These are phyloP conservation scores for Hypoxylon subgilvum DNA, from an alignment of 495 filamentous ascomycete species.

Conservation along the genomic window DNA sequence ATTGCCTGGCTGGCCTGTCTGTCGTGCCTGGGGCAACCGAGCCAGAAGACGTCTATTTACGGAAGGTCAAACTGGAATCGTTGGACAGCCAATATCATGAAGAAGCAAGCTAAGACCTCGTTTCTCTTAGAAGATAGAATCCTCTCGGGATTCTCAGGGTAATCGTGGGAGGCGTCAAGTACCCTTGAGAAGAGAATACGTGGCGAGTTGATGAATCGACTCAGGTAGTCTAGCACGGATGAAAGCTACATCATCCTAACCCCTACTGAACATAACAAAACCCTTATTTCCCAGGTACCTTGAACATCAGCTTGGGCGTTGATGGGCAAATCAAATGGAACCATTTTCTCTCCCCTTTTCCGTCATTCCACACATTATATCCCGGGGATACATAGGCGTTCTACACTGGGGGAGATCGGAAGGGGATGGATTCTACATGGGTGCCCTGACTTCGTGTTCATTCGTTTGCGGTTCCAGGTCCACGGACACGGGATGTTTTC, in stretches of 20 bases:
- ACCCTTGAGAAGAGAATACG: slow-evolving; percentile 1
- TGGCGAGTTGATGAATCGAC: slow-evolving; percentile 15
- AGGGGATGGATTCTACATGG: slow-evolving; percentile 4
- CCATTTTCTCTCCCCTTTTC: slow-evolving; percentile 1
- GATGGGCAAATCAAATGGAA: neutral
- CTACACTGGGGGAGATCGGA: slow-evolving; percentile 6
- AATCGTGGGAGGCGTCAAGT: neutral
- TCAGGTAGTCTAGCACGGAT: neutral
- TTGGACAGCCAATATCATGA: neutral
- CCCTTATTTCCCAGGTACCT: neutral
- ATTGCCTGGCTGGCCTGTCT: no score
- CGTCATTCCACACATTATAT: slow-evolving; percentile 20
- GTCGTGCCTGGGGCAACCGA: no score
- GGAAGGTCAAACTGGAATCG: neutral
- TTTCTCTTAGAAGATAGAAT: no score
- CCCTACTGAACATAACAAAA: neutral
- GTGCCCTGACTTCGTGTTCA: neutral
- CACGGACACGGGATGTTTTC: neutral
- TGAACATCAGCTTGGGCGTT: neutral
- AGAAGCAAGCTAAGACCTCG: neutral
- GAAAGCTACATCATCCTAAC: no score
- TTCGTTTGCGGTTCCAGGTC: neutral
- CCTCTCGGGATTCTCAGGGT: no score
- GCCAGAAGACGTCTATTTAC: no score
- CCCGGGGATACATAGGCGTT: slow-evolving; percentile 30